These are phyloP conservation scores for Phytophthora fragariaefolia DNA, from an alignment of 352 stramenopile genomes.

Conservation along the genomic window DNA sequence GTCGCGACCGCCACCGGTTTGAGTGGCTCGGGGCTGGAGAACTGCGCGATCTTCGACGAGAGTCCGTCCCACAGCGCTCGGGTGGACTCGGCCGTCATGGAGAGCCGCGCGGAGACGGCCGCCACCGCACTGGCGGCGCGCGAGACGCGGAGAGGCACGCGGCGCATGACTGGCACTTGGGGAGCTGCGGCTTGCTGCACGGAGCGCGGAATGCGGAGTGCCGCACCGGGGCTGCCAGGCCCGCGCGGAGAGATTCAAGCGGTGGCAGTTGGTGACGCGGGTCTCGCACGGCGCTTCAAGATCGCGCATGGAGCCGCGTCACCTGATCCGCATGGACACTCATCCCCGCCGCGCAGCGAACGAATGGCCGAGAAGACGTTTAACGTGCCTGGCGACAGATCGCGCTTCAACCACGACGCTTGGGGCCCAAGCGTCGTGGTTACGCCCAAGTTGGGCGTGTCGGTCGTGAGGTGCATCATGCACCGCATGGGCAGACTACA, in stretches of 20 bases:
- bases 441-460: constrained; percentile 8
- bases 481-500: too few species aligned
- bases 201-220: constrained; percentile 24
- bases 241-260: constrained; percentile 11
- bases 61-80: constrained; percentile 35
- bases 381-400: constrained; percentile 14
- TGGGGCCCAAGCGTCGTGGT: too few species aligned
- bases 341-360: constrained; percentile 9
- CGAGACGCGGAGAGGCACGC: constrained; percentile 20
- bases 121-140: constrained; percentile 27
- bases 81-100: constrained; percentile 37
- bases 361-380: constrained; percentile 9
- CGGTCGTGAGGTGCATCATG: too few species aligned
- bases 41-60: constrained; percentile 24
- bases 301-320: constrained; percentile 18
- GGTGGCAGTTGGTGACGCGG: constrained; percentile 19
- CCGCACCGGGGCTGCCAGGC: too few species aligned
- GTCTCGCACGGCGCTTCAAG: constrained; percentile 26
- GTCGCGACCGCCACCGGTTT: constrained; percentile 21
- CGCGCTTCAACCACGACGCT: too few species aligned
- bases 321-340: constrained; percentile 22
- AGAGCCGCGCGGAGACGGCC: constrained; percentile 32
- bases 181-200: neutral
- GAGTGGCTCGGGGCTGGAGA: constrained; percentile 21
- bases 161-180: constrained; percentile 19